Evolutionary conservation across 352 stramenopile genomes (phyloP), one percentile per base, ranked within the genome.

Genomic region (Phytophthora chlamydospora): DNA sequence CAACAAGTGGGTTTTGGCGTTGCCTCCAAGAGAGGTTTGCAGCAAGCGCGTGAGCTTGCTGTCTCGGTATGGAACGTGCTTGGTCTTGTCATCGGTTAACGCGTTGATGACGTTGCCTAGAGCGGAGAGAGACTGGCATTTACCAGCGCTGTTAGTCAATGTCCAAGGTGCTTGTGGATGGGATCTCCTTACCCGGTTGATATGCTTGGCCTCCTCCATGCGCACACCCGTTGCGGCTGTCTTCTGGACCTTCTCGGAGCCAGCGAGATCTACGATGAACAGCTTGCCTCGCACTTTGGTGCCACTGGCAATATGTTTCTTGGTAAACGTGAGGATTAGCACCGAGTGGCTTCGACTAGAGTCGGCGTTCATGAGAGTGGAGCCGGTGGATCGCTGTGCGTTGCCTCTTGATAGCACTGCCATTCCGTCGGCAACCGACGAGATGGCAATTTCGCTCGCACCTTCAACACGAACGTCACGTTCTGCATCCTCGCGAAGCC

Each of bases 21-120:
- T 97, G 9, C 89, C 93, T 5, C 85, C 91, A 0, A 98, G 69
- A 0, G 85, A 96, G 10, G 80, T 75, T 63, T 97, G 90, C 46
- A 98, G 56, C 54, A 97, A 64, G 9, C 89, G 81, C 9, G 91
- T 97, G 33, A 97, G 72, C 50, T 97, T 97, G 35, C 82, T 95
- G 68, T 96, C 90, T 31, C 91, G 66, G 50, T 96, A 98, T 14
- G 91, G 90, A 35, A 90, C 35, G 52, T 86, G 73, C 35, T 65
- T 70, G 10, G 54, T 33, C 24, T 70, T 82, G 12, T 62, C 72
- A 27, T 79, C 62, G 0, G 71, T 84, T 29, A 93, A 58, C 7
- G 78, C 79, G 50, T 88, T 77, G 64, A 93, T 89, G 16, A 91
- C 81, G 32, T 90, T 86, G 0, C 83, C 81, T 29, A 93, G 58